Conservation (phyloP, 345 rosid species). For the Turritis glabra region DNA sequence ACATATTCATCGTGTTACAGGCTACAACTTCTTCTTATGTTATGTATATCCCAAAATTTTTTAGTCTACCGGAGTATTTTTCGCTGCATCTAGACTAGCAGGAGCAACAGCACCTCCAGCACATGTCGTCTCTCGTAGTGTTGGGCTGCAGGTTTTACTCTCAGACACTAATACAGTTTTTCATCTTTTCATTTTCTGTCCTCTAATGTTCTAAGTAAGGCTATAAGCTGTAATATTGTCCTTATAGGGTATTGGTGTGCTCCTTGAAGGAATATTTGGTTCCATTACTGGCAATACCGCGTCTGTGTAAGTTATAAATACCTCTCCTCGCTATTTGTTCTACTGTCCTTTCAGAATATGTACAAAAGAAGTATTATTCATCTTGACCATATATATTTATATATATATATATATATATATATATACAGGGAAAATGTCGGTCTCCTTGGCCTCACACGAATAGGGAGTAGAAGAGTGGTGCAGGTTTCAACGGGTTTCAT, state of each 20-base stretch:
- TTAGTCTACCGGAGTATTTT: conserved; percentile 84
- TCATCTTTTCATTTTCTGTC: neutral
- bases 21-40: conserved; percentile 4
- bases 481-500: conserved; percentile 94
- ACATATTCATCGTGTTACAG: neutral
- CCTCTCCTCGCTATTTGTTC: neutral
- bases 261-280: conserved; percentile 90
- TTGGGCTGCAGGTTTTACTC: conserved; percentile 77
- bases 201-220: neutral
- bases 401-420: too few species aligned
- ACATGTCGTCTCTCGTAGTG: conserved; percentile 79
- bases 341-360: neutral
- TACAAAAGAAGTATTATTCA: neutral
- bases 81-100: conserved; percentile 84
- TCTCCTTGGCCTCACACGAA: conserved; percentile 81
- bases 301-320: conserved; percentile 67
- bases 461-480: conserved; percentile 96
- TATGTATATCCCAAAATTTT: conserved; percentile 15
- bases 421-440: conserved; percentile 91
- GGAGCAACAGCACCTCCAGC: conserved; percentile 99
- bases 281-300: conserved; percentile 83
- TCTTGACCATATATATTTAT: conserved; percentile 12
- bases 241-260: conserved; percentile 76
- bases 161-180: neutral
- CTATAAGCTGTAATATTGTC: neutral